These are phyloP conservation scores for Boletus edulis DNA, from an alignment of 768 basidiomycete species.

Conservation along the genomic window DNA sequence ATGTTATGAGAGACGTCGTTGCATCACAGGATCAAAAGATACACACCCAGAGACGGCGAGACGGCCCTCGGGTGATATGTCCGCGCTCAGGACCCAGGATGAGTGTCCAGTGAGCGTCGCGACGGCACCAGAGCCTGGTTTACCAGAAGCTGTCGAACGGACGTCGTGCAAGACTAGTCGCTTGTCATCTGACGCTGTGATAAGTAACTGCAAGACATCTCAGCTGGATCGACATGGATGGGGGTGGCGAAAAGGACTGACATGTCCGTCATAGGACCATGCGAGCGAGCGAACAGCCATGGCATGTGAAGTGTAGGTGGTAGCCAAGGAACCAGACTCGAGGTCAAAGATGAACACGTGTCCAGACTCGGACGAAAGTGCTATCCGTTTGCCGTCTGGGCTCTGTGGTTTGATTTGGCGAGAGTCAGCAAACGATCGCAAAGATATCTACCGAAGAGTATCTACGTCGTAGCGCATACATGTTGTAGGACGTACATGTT, in stretches of 20 bases:
- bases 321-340: slow-evolving; percentile 58
- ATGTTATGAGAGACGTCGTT: neutral
- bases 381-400: slow-evolving; percentile 81
- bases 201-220: slow-evolving; percentile 56
- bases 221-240: neutral
- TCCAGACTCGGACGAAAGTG: slow-evolving; percentile 82
- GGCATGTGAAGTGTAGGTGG: slow-evolving; percentile 84
- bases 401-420: slow-evolving; percentile 48
- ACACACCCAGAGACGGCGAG: slow-evolving; percentile 79
- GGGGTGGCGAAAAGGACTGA: slow-evolving; percentile 35
- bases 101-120: slow-evolving; percentile 86
- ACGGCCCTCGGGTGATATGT: slow-evolving; percentile 78
- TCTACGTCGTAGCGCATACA: neutral
- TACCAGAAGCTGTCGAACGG: slow-evolving; percentile 58
- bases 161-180: slow-evolving; percentile 89
- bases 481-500: slow-evolving; percentile 49
- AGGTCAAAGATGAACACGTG: slow-evolving; percentile 86
- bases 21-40: neutral
- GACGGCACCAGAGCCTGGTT: slow-evolving; percentile 70
- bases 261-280: slow-evolving; percentile 89
- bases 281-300: slow-evolving; percentile 84
- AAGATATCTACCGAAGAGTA: neutral
- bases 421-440: neutral
- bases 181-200: slow-evolving; percentile 93
- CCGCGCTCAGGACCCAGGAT: slow-evolving; percentile 85